phyloP scores from a whole-genome alignment of 2,329 filamentous ascomycete genomes.

The Fusarium annulatum region DNA sequence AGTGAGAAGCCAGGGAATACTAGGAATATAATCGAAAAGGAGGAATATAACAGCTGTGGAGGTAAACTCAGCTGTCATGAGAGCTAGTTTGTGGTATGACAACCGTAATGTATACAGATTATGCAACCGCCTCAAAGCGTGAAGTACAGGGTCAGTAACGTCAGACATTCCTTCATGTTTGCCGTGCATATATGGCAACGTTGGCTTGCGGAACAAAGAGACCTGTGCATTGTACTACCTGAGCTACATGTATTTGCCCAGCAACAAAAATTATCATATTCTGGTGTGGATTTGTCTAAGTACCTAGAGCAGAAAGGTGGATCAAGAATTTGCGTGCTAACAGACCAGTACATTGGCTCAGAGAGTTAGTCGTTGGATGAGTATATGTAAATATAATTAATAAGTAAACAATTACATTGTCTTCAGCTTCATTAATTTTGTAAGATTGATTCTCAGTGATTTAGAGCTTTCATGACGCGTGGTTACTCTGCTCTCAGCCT shows the following conservation, averaged over 20 bases:
- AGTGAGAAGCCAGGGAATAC: background rate
- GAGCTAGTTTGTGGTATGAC: background rate
- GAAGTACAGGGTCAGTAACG: background rate
- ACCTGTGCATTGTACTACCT: background rate
- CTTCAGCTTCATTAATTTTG: background rate
- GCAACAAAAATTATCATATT: background rate
- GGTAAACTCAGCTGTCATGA: background rate
- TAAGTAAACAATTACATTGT: background rate
- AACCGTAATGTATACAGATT: background rate
- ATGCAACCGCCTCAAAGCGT: background rate
- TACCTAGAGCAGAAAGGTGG: background rate
- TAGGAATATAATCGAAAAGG: background rate
- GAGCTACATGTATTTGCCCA: background rate
- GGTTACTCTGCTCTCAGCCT: constrained; percentile 46
- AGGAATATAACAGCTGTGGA: background rate
- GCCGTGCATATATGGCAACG: background rate
- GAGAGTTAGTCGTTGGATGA: fast-evolving
- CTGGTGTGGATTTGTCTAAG: background rate
- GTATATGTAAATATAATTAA: fast-evolving
- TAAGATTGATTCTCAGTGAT: background rate
- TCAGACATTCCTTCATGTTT: background rate
- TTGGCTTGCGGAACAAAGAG: background rate
- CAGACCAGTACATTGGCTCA: background rate
- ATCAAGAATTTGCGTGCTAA: background rate
- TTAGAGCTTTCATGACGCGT: constrained; percentile 27